Conservation (phyloP, 768 basidiomycete species). For the Tulasnella sp. region DNA sequence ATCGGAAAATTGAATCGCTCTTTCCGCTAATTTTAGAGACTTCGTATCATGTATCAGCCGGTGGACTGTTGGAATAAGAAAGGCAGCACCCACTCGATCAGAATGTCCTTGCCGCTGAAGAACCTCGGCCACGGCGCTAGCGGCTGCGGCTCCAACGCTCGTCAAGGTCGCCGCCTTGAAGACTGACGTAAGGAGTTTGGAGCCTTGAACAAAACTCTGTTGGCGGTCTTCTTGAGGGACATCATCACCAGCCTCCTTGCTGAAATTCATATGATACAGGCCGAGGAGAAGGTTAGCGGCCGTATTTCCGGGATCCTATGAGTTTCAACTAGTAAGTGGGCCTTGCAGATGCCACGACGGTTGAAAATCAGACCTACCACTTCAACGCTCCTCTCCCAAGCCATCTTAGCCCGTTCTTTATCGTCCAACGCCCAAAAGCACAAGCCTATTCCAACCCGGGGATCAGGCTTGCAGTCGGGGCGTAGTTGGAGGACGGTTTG, state of each 20-base stretch:
- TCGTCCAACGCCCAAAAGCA: constrained; percentile 92
- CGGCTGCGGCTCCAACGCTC: constrained; percentile 77
- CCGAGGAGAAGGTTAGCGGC: constrained; percentile 82
- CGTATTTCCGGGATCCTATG: constrained; percentile 77
- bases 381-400: constrained; percentile 89
- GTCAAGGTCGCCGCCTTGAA: constrained; percentile 60
- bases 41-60: constrained; percentile 40
- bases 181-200: constrained; percentile 45
- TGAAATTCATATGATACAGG: constrained; percentile 81
- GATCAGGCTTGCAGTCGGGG: constrained; percentile 85
- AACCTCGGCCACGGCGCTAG: constrained; percentile 79
- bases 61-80: neutral
- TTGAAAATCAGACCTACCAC: constrained; percentile 56
- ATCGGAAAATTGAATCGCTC: constrained; percentile 92
- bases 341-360: neutral
- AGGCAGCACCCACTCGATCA: constrained; percentile 53
- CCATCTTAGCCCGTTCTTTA: constrained; percentile 76
- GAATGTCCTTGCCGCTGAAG: constrained; percentile 72
- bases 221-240: constrained; percentile 63
- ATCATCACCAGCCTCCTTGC: constrained; percentile 61
- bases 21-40: constrained; percentile 92
- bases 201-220: constrained; percentile 39
- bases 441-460: constrained; percentile 92
- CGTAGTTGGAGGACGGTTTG: constrained; percentile 80
- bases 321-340: constrained; percentile 4